A percentile compares a stretch with the other conserved stretches of the same genome.
Evolutionary conservation across 306 rosid species (phyloP).

Genomic region (Cucurbita argyrosperma): DNA sequence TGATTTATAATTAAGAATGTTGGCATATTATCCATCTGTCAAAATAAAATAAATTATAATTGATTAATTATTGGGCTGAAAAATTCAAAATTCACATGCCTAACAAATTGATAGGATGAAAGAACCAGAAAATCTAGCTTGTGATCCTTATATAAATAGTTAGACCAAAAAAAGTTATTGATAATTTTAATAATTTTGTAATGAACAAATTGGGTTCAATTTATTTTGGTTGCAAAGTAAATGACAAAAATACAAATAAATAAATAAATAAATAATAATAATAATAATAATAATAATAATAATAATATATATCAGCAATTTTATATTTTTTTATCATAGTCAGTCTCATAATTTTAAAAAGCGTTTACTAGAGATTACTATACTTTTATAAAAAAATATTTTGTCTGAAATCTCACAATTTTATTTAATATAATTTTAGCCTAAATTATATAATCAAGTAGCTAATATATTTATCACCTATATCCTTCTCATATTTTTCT

Average conservation of each 20-base stretch:
- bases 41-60: background rate
- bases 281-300: no score
- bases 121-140: background rate
- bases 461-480: background rate
- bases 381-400: no score
- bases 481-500: background rate
- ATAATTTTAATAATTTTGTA: background rate
- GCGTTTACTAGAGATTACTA: no score
- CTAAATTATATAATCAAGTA: background rate
- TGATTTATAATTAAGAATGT: background rate
- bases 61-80: background rate
- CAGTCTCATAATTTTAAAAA: no score
- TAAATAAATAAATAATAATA: no score
- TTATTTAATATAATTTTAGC: background rate
- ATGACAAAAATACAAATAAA: background rate
- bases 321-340: no score
- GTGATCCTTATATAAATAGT: background rate
- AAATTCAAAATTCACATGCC: slow-evolving; percentile 4
- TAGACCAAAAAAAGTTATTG: background rate
- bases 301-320: no score
- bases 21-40: background rate
- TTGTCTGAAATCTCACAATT: no score
- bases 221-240: background rate
- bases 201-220: background rate
- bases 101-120: background rate